Evolutionary conservation across 2,329 filamentous ascomycete species (phyloP), one percentile per base, ranked within the genome.

Genomic region (Arthrobotrys iridis): DNA sequence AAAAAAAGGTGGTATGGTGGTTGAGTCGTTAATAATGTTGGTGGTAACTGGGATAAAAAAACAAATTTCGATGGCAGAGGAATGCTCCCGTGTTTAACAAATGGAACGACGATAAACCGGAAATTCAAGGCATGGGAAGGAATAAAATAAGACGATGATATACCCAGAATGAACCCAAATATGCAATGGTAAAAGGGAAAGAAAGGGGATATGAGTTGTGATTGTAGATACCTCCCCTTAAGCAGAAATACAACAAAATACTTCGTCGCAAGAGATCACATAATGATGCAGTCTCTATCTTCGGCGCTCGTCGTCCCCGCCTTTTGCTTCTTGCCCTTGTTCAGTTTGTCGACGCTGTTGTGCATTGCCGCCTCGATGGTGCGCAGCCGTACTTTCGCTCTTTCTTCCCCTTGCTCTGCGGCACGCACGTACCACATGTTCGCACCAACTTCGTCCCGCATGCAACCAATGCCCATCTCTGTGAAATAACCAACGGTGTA

Each of bases 381-480:
- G 18, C 91, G 89, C 62, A 99, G 86, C 24, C 95, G 88, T 80
- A 95, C 91, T 82, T 91, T 94, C 58, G 95, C 95, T 70, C 93
- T 88, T 79, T 95, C 92, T 80, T 98, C 93, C 50, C 94, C 95
- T 57, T 92, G 88, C 78, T 97, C 94, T 13, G 95, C 94, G 3
- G 95, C 95, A 82, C 92, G 92, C 78, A 99, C 94, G 81, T 99
- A 99, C 94, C 93, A 98, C 30, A 97, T 92, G 80, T 99, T 99
- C 78, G 95, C 94, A 82, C 97, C 93, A 45, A 99, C 87, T n/a
- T 94, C 89, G 81, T 99, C 95, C 55, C 93, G 89, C 37, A 93
- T 91, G 82, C 93, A 97, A 57, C 95, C 95, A 79, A 99, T 97
- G 77, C 95, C 95, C 92, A 96, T 97, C 82, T 99, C 95, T 3